A percentile compares a stretch with the other conserved stretches of the same genome.
phyloP scores from a whole-genome alignment of 306 rosid genomes.

The Ammopiptanthus mongolicus region DNA sequence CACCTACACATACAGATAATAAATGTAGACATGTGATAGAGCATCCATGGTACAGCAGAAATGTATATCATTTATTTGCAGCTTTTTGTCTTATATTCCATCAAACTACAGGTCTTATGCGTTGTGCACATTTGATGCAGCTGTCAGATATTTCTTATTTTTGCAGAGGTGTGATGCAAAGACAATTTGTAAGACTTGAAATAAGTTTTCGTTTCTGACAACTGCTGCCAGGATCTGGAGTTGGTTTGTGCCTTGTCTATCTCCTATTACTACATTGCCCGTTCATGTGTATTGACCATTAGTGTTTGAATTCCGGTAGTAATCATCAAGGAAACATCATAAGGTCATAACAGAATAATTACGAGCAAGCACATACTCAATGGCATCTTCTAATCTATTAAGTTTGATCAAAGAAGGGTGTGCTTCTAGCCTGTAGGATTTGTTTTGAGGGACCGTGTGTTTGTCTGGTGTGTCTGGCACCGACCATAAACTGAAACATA shows the following conservation, averaged over 20 bases:
- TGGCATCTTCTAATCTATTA: neutral
- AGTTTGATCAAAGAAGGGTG: constrained; percentile 3
- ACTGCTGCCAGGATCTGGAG: constrained; percentile 24
- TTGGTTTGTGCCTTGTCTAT: constrained; percentile 11
- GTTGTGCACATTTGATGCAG: constrained; percentile 22
- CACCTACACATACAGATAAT: constrained; percentile 2
- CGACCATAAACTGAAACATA: neutral
- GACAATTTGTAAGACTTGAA: constrained; percentile 18
- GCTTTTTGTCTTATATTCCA: constrained; percentile 29
- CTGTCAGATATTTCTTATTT: constrained; percentile 38
- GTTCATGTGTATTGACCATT: constrained; percentile 9
- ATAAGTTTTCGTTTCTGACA: constrained; percentile 26
- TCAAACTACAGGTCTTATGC: constrained; percentile 23
- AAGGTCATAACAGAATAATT: neutral
- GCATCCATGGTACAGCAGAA: constrained; percentile 19
- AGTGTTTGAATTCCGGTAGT: constrained; percentile 11
- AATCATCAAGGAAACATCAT: neutral
- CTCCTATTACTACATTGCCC: neutral
- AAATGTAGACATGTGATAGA: constrained; percentile 23
- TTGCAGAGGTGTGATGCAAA: constrained; percentile 18
- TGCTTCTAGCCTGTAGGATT: neutral
- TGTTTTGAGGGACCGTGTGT: constrained; percentile 10
- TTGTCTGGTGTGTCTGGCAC: constrained; percentile 20
- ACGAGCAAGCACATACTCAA: neutral
- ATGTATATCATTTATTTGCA: constrained; percentile 11